Evolutionary conservation across 2,329 filamentous ascomycete genomes (phyloP), one percentile per base, ranked within the genome.

Genomic region (Diaporthe citriasiana): DNA sequence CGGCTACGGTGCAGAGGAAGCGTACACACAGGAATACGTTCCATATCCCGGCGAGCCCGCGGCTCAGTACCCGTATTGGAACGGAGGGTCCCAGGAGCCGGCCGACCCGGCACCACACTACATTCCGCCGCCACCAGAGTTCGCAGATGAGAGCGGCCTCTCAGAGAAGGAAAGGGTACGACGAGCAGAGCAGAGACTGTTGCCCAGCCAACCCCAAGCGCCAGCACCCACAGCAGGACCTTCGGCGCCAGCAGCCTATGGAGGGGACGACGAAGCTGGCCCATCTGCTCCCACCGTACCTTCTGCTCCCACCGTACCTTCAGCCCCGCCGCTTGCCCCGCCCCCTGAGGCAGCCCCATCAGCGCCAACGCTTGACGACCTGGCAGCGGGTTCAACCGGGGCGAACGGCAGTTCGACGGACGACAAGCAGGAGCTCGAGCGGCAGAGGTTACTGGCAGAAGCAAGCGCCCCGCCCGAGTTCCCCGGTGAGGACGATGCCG

Each of bases 121-220:
- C 77, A 81, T 92, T 22, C 89, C 91, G 40, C 89, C 91, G 40
- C 89, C 89, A 6, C 91, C 93, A n/a, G 85, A 89, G 40, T 78
- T 92, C 25, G 84, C 87, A 15, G 84, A 88, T 17, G 91, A 94
- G 72, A 89, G 89, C 74, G 87, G 85, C 6, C 84, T 95, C 42
- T 91, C 93, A 17, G 97, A 98, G 76, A 98, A 98, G 82, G 93
- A 97, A 74, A 91, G 92, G 65, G 84, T 97, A 74, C 90, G 92
- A 60, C 90, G 90, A 74, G 95, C 94, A 53, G 95, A 98, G 83
- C 89, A 93, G 77, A 89, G 92, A 60, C 85, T 98, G 7, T 83
- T 98, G 30, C 96, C 96, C 2, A 98, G 95, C 79, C 92, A 92
- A 78, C 95, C 94, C 19, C 89, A 93, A 17, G 86, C 73, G 38